Evolutionary conservation across 768 basidiomycete species (phyloP).

Genomic region (Clathrus columnatus): DNA sequence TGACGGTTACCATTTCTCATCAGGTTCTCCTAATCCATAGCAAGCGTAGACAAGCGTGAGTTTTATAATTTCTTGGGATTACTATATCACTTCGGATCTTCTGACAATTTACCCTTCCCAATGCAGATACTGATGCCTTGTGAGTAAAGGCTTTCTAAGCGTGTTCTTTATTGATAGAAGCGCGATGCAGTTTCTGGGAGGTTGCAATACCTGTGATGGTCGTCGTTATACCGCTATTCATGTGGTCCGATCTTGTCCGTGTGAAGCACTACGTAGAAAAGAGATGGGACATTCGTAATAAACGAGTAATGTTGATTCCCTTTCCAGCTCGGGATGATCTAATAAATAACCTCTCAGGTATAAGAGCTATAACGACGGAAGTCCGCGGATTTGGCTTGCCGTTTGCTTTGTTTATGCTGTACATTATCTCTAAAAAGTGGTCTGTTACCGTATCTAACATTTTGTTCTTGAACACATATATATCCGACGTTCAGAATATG

Average conservation of each 20-base stretch:
- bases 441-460: too few relatives aligned
- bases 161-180: neutral
- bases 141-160: neutral
- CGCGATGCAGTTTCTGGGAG: conserved; percentile 50
- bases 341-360: neutral
- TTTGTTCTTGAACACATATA: too few relatives aligned
- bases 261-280: conserved; percentile 41
- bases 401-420: too few relatives aligned
- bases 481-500: too few relatives aligned
- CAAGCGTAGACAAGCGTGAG: neutral
- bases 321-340: neutral
- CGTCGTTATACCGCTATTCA: conserved; percentile 43
- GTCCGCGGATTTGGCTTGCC: too few relatives aligned
- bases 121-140: neutral
- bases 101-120: neutral
- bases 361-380: too few relatives aligned
- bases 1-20: conserved; percentile 36
- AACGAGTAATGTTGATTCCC: neutral
- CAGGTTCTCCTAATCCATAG: conserved; percentile 11
- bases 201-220: conserved; percentile 53
- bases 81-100: neutral
- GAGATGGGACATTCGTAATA: conserved; percentile 6
- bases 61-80: conserved; percentile 14
- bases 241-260: conserved; percentile 40
- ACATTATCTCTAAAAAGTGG: too few relatives aligned